A percentile compares a stretch with the other conserved stretches of the same genome.
phyloP scores from a whole-genome alignment of 1,139 yeast genomes.

The Geotrichum phurueaensis region DNA sequence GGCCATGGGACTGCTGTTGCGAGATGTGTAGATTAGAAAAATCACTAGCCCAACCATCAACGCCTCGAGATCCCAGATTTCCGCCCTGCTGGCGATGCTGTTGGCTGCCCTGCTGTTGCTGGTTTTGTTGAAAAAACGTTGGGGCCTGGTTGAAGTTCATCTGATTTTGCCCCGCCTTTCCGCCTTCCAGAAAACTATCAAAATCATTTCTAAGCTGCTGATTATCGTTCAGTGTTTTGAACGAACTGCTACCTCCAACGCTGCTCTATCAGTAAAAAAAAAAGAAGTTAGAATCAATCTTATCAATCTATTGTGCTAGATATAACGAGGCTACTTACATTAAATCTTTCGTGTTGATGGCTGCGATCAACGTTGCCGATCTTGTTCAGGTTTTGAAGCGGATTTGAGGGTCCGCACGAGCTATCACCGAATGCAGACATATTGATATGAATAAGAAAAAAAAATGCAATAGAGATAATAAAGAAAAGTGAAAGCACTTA shows the following conservation, averaged over 20 bases:
- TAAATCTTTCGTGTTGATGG: slow-evolving; percentile 28
- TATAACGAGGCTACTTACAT: background rate
- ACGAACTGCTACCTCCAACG: background rate
- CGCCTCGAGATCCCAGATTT: background rate
- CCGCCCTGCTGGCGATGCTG: background rate
- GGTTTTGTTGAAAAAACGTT: slow-evolving; percentile 11
- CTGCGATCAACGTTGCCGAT: slow-evolving; percentile 28
- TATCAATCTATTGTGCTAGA: background rate
- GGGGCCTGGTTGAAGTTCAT: slow-evolving; percentile 18
- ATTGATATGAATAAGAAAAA: background rate
- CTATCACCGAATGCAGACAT: slow-evolving; percentile 13
- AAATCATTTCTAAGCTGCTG: slow-evolving; percentile 14
- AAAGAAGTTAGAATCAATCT: background rate
- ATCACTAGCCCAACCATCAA: slow-evolving; percentile 8
- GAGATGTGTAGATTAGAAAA: slow-evolving; percentile 5
- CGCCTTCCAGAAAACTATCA: slow-evolving; percentile 5
- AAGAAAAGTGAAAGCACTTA: background rate
- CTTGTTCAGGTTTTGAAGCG: slow-evolving; percentile 31
- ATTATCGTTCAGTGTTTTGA: background rate
- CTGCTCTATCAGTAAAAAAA: background rate
- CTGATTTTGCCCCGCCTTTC: slow-evolving; percentile 1
- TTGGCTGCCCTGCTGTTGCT: slow-evolving; percentile 3
- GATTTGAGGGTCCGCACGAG: slow-evolving; percentile 36
- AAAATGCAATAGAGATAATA: background rate
- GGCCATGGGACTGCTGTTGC: slow-evolving; percentile 11